Base-by-base conservation (phyloP, 2,329 filamentous ascomycete species). In the Calonectria fujianensis region DNA sequence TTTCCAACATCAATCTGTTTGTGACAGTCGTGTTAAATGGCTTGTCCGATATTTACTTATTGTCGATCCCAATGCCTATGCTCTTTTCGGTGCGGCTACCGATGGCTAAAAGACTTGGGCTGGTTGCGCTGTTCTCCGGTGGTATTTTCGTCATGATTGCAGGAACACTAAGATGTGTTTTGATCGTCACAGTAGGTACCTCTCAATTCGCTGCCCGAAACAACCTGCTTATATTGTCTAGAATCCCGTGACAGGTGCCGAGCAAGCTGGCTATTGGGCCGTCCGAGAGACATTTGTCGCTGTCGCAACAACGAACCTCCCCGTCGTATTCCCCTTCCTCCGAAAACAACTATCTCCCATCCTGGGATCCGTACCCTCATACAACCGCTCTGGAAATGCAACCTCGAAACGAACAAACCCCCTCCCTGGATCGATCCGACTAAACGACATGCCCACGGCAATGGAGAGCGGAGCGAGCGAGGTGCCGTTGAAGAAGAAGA, bases 31-130 rank as follows among this genome's bases (percentile, higher is more conserved):
- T 85, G 6, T 80, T 88, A 70, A 91, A 91, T 75, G 86, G 90
- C 1, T 75, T 83, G 4, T 91, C 90, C 9, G 90, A 92, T 77
- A 69, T 91, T 0, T 91, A 91, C 75, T 82, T 92, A 29, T 87
- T 91, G 67, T 86, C 86, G 20, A 91, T 92, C 57, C 89, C 90
- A 0, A 82, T 90, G 1, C 89, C 89, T 8, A 88, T 91, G 80
- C 80, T 85, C 1, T 86, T 83, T 81, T 76, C 79, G 27, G 83
- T 83, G 10, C 81, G 75, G 8, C 75, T 86, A 67, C 80, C 77
- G 31, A 75, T 78, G 2, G 61, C 72, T 0, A 85, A 84, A 72
- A 87, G 85, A 73, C 77, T 84, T 31, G 85, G 82, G 1, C 79
- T 84, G 51, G 82, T 80, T 13, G 65, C 84, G 11, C 80, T 87